phyloP scores from a whole-genome alignment of 495 filamentous ascomycete genomes.

The Haplographium delicatum region DNA sequence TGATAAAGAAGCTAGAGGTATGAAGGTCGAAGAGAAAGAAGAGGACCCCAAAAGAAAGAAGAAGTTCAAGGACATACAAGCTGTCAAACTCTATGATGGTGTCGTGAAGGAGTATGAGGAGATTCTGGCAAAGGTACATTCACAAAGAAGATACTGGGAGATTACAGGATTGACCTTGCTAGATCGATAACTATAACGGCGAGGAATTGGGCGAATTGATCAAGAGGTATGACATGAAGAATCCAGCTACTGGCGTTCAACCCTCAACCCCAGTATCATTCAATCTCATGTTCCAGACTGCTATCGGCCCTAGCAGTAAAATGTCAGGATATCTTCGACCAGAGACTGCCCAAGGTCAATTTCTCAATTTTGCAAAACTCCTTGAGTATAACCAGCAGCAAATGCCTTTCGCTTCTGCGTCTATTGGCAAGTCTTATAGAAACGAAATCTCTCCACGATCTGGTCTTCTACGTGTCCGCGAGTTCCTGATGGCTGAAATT shows the following conservation, averaged over 20 bases:
- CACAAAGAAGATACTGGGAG: neutral
- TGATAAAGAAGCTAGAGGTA: constrained; percentile 46
- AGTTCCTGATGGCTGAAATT: constrained; percentile 81
- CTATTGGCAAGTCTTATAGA: constrained; percentile 72
- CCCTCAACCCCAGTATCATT: constrained; percentile 61
- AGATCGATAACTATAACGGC: constrained; percentile 73
- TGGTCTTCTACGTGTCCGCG: constrained; percentile 70
- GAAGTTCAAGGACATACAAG: constrained; percentile 46
- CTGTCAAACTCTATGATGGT: constrained; percentile 60
- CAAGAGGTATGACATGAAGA: constrained; percentile 64
- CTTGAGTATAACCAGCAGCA: constrained; percentile 69
- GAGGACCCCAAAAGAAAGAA: constrained; percentile 54
- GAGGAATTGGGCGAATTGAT: constrained; percentile 66
- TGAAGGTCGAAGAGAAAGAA: constrained; percentile 62
- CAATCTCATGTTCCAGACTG: constrained; percentile 77
- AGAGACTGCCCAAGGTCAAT: constrained; percentile 74
- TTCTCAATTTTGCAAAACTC: constrained; percentile 69
- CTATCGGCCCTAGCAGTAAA: constrained; percentile 62
- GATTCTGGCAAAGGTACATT: constrained; percentile 53
- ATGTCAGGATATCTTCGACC: constrained; percentile 59
- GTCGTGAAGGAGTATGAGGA: constrained; percentile 68
- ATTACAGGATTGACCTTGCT: constrained; percentile 4
- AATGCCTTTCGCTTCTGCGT: constrained; percentile 76
- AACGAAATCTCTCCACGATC: constrained; percentile 74
- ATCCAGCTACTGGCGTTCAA: constrained; percentile 54